Evolutionary conservation across 768 basidiomycete genomes (phyloP).

Genomic region (Russula virescens): DNA sequence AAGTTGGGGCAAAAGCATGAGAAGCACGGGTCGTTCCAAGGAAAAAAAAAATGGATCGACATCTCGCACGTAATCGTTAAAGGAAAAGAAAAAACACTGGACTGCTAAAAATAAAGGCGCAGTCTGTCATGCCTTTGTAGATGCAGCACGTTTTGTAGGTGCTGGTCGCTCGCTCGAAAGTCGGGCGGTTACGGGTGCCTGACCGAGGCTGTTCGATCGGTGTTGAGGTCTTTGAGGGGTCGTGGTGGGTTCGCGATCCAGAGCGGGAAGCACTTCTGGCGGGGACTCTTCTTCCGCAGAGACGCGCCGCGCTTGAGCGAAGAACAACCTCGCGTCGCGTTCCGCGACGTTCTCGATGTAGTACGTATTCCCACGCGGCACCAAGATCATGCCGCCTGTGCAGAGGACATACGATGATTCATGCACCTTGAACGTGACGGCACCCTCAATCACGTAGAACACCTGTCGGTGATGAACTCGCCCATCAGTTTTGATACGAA

Average conservation of each 20-base stretch:
- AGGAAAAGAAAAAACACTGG: too few species aligned
- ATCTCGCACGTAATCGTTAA: background rate
- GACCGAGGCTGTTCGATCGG: conserved; percentile 19
- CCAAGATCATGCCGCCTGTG: conserved; percentile 81
- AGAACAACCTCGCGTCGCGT: conserved; percentile 80
- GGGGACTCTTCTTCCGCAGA: conserved; percentile 30
- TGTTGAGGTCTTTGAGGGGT: conserved; percentile 9
- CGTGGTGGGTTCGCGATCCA: conserved; percentile 6
- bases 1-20: background rate
- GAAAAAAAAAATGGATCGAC: background rate
- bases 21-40: background rate
- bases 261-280: conserved; percentile 20
- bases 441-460: conserved; percentile 82
- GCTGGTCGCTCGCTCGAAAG: conserved; percentile 17
- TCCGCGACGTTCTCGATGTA: conserved; percentile 82
- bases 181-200: conserved; percentile 17
- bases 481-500: conserved; percentile 16
- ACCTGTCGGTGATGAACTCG: conserved; percentile 38
- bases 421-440: conserved; percentile 81
- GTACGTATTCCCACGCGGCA: conserved; percentile 93
- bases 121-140: conserved; percentile 10
- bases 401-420: conserved; percentile 71
- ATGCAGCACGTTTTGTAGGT: conserved; percentile 8
- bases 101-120: too few species aligned
- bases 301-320: conserved; percentile 75